A percentile compares a stretch with the other conserved stretches of the same genome.
These are phyloP conservation scores for Suillus cothurnatus DNA, from an alignment of 768 basidiomycete genomes.

Conservation along the genomic window DNA sequence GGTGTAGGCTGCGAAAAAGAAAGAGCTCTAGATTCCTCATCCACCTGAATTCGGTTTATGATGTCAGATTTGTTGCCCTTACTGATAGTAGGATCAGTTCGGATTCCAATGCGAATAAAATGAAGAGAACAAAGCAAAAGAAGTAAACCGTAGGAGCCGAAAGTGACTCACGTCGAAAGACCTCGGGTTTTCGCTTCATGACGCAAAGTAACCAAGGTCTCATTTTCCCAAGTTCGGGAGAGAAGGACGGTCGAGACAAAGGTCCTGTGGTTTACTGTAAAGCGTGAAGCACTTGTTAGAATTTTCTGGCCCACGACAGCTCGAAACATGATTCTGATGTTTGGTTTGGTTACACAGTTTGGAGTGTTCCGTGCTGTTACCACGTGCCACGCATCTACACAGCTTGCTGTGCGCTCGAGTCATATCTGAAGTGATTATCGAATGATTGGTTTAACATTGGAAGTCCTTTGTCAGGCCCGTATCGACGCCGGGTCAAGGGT, in stretches of 20 bases:
- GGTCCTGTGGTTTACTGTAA: slow-evolving; percentile 23
- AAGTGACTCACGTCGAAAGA: slow-evolving; percentile 50
- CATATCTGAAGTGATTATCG: slow-evolving; percentile 5
- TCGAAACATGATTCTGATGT: slow-evolving; percentile 29
- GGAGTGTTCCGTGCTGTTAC: neutral
- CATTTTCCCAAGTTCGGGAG: slow-evolving; percentile 56
- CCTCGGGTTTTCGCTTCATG: slow-evolving; percentile 58
- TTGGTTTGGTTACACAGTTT: neutral
- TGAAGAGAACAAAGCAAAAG: slow-evolving; percentile 9
- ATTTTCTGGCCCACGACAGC: slow-evolving; percentile 19
- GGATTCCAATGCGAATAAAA: slow-evolving; percentile 8
- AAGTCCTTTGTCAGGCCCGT: slow-evolving; percentile 4
- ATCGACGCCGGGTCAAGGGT: slow-evolving; percentile 11
- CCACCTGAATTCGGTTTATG: slow-evolving; percentile 54
- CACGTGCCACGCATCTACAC: slow-evolving; percentile 9
- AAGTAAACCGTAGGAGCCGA: neutral
- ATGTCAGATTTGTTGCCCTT: slow-evolving; percentile 61
- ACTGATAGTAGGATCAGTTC: slow-evolving; percentile 35
- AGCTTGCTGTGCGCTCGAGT: neutral
- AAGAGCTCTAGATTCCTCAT: slow-evolving; percentile 39
- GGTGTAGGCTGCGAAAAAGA: slow-evolving; percentile 23
- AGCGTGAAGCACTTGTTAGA: slow-evolving; percentile 9
- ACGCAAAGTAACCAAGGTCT: slow-evolving; percentile 50
- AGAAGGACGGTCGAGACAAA: slow-evolving; percentile 61
- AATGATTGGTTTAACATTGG: slow-evolving; percentile 5